Evolutionary conservation across 805 yeast genomes (phyloP).

Genomic region (Debaryomyces prosopidis): DNA sequence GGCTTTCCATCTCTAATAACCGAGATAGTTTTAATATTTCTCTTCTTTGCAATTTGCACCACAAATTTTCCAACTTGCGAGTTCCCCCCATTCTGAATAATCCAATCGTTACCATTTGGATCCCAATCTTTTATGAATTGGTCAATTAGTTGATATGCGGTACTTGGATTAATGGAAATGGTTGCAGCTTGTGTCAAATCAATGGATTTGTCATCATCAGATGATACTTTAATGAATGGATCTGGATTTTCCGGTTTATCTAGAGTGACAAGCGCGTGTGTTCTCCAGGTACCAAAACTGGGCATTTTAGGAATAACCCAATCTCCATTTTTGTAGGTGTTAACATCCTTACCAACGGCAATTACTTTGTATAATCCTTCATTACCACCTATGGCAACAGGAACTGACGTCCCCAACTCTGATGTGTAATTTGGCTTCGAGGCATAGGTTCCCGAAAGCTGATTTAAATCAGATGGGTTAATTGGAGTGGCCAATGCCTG

Average conservation of each 20-base stretch:
- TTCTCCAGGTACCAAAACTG: constrained; percentile 88
- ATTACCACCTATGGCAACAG: constrained; percentile 82
- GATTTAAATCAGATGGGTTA: constrained; percentile 89
- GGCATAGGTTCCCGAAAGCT: constrained; percentile 84
- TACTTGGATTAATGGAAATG: constrained; percentile 82
- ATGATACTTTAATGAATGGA: constrained; percentile 17
- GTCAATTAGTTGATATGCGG: constrained; percentile 82
- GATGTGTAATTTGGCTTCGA: constrained; percentile 59
- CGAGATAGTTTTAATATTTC: constrained; percentile 27
- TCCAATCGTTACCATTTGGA: constrained; percentile 27
- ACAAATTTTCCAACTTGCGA: constrained; percentile 33
- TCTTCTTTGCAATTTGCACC: constrained; percentile 25
- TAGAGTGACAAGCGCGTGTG: constrained; percentile 54
- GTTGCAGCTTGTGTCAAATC: constrained; percentile 73
- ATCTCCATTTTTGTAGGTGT: constrained; percentile 59
- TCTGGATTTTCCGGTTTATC: constrained; percentile 40
- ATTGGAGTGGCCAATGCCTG: constrained; percentile 78
- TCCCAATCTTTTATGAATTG: constrained; percentile 47
- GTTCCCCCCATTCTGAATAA: constrained; percentile 34
- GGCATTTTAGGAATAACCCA: constrained; percentile 77
- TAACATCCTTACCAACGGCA: constrained; percentile 54
- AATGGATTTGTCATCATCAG: constrained; percentile 21
- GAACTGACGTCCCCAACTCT: constrained; percentile 47
- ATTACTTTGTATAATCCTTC: constrained; percentile 82
- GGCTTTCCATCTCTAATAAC: constrained; percentile 30